Conservation (phyloP, 352 stramenopile genomes). For the Peronospora destructor region DNA sequence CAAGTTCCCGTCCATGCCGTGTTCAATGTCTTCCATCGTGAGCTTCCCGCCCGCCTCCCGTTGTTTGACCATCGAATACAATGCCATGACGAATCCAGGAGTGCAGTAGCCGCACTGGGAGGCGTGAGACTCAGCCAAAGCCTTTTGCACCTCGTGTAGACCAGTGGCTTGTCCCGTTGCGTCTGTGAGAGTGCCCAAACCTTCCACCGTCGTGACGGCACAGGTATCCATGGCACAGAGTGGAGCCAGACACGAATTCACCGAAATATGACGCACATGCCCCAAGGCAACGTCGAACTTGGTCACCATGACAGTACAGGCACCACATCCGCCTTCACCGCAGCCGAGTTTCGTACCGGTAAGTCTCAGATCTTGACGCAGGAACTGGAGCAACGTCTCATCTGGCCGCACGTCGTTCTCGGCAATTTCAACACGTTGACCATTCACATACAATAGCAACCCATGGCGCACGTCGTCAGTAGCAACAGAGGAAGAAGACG, state of each 20-base stretch:
- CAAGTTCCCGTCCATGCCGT: no score
- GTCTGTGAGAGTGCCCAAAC: conserved; percentile 40
- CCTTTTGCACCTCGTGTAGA: conserved; percentile 81
- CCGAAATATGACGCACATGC: conserved; percentile 55
- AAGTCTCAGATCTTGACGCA: conserved; percentile 62
- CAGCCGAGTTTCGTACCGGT: conserved; percentile 89
- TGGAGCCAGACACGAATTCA: conserved; percentile 86
- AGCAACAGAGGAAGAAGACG: background rate
- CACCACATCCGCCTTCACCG: conserved; percentile 92
- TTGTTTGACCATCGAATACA: no score
- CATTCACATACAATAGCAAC: conserved; percentile 75
- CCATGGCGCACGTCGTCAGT: conserved; percentile 29
- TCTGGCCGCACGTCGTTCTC: conserved; percentile 56
- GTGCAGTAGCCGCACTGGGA: no score
- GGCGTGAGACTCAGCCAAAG: conserved; percentile 87
- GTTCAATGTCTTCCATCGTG: no score
- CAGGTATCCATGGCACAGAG: conserved; percentile 78
- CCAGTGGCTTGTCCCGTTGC: conserved; percentile 25
- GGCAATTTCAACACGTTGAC: conserved; percentile 39
- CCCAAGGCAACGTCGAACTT: conserved; percentile 42
- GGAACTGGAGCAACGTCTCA: conserved; percentile 78
- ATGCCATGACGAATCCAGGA: no score
- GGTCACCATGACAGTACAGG: conserved; percentile 93
- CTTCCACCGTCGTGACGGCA: conserved; percentile 85
- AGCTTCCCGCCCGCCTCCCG: no score